Base-by-base conservation (phyloP, 345 rosid species). In the Luvunga scandens region DNA sequence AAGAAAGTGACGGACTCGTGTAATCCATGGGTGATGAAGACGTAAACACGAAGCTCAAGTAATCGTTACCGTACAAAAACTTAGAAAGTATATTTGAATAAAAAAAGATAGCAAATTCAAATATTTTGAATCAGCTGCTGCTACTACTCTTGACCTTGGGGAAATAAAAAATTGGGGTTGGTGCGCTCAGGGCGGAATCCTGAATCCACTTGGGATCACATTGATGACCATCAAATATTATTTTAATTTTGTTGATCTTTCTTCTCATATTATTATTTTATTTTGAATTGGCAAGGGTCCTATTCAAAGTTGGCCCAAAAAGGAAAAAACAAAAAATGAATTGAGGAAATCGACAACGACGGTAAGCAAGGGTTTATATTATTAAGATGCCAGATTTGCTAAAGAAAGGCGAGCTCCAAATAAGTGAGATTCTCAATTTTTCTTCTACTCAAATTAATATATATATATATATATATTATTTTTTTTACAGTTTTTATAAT, bases 11-110 rank as follows among this genome's bases (percentile, higher is more conserved):
- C 69, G 0, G 9, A 64, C 34, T 27, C 24, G 42, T 18, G 42
- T 3, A 3, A 33, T 30, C 42, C 25, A 45, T 10, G 64, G 18
- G 38, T 18, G 68, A 64, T 24, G 68, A 64, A 60, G 78, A 74
- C 78, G 82, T 80, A 34, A 34, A 2, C 75, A 39, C 62, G 45
- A 69, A 69, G 28, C 71, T 50, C 71, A 80, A 75, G 75, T 68
- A 75, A 80, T 13, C 69, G 57, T 34, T 50, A 10, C 24, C 73
- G n/a, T 38, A 45, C 66, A 18, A 33, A 55, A 14, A 60, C 25
- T n/a, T n/a, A 13, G 2, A n/a, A 45, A 45, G 50, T 45, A 1
- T 36, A 60, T 34, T 59, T 71, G 22, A 19, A 66, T 34, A 33
- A 66, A 53, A 16, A 19, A 53, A 18, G 22, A 53, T 4, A 5